Base-by-base conservation (phyloP, 352 stramenopile species). In the Phytophthora constricta region DNA sequence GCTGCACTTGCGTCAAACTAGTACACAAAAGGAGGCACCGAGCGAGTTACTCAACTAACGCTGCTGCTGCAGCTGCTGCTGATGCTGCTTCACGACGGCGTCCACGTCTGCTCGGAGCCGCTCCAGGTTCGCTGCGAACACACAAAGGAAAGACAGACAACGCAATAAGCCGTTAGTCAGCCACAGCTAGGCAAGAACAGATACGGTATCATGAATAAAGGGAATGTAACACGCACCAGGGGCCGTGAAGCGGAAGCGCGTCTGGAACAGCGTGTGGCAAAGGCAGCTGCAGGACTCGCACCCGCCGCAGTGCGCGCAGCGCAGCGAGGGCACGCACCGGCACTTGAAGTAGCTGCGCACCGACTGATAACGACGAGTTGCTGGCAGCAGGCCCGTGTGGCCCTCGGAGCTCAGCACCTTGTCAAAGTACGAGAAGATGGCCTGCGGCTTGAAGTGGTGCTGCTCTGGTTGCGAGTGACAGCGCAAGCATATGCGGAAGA, bases 191-290 rank as follows among this genome's bases (percentile, higher is more conserved):
- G 14, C 10, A 25, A 11, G 11, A n/a, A n/a, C n/a, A n/a, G n/a
- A n/a, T n/a, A n/a, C n/a, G n/a, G n/a, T n/a, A n/a, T n/a, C n/a
- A n/a, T 28, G 2, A 43, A 20, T 7, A 31, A 2, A 49, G 26
- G 37, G 26, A 20, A 45, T 31, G n/a, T 46, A 20, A 9, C 45
- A 79, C 84, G 57, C 65, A 93, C 87, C 87, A 45, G 86, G 87
- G 26, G 83, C 72, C n/a, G 71, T 76, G 63, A 84, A 87, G 55
- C 87, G 87, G 67, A 92, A 93, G 39, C 87, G 87, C 20, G 86
- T 95, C 72, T 93, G 86, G 77, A 93, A 95, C n/a, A 90, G 78
- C 47, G 87, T 95, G 76, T 95, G 87, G 42, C 87, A 95, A 45
- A 91, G 62, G 26, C 87, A 95, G 56, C 79, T 86, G 63, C 87